A percentile compares a stretch with the other conserved stretches of the same genome.
These are phyloP conservation scores for Penicillium rolfsii DNA, from an alignment of 2,329 filamentous ascomycete species.

Conservation along the genomic window DNA sequence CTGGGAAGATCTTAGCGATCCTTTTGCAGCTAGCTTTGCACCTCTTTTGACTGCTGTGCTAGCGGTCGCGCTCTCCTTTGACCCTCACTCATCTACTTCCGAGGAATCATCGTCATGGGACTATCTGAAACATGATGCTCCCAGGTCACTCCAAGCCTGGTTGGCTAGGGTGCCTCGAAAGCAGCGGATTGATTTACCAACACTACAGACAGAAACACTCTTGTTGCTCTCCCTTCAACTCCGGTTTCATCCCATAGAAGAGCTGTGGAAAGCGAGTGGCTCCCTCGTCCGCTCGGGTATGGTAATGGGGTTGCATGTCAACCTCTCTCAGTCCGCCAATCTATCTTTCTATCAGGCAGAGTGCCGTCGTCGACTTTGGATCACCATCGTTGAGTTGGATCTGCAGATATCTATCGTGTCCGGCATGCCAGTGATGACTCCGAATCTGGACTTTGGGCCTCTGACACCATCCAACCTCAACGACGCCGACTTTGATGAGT, in stretches of 20 bases:
- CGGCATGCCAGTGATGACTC: slow-evolving; percentile 46
- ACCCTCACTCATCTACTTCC: slow-evolving; percentile 1
- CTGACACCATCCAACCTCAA: slow-evolving; percentile 46
- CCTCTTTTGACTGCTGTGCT: slow-evolving; percentile 26
- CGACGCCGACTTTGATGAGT: slow-evolving; percentile 48
- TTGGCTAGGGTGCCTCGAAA: slow-evolving; percentile 26
- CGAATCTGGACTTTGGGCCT: slow-evolving; percentile 42
- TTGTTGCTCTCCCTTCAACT: slow-evolving; percentile 23
- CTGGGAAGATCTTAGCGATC: slow-evolving; percentile 17
- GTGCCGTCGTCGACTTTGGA: slow-evolving; percentile 41
- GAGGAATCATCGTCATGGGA: slow-evolving; percentile 19
- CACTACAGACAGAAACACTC: slow-evolving; percentile 25
- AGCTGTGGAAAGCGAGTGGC: slow-evolving; percentile 51
- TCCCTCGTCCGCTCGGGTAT: slow-evolving; percentile 38
- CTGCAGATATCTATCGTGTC: slow-evolving; percentile 46
- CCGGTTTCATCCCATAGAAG: slow-evolving; percentile 17
- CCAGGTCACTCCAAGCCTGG: slow-evolving; percentile 20
- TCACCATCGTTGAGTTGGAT: slow-evolving; percentile 51
- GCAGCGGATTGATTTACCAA: slow-evolving; percentile 23
- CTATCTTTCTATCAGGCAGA: slow-evolving; percentile 42
- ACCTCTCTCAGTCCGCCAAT: slow-evolving; percentile 38
- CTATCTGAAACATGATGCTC: slow-evolving; percentile 22
- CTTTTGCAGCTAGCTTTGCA: slow-evolving; percentile 17
- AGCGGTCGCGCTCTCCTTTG: slow-evolving; percentile 9
- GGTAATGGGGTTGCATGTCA: slow-evolving; percentile 49